These are phyloP conservation scores for Phialophora verrucosa DNA, from an alignment of 2,329 filamentous ascomycete genomes.

Conservation along the genomic window DNA sequence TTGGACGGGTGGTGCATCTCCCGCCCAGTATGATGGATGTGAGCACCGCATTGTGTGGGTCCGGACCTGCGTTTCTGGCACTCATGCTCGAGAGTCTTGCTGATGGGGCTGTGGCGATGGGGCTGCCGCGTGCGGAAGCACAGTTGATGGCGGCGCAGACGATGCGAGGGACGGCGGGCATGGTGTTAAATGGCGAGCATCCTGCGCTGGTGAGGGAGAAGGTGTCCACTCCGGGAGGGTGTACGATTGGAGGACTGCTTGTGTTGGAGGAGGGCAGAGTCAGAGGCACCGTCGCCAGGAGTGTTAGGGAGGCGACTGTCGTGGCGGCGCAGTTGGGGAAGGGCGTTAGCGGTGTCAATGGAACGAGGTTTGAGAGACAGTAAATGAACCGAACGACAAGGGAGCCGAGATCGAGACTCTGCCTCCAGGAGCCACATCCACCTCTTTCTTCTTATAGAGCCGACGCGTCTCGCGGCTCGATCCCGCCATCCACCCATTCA, in stretches of 20 bases:
- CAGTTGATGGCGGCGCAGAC: slow-evolving; percentile 68
- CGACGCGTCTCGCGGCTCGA: background rate
- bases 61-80: slow-evolving; percentile 66
- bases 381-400: slow-evolving; percentile 1
- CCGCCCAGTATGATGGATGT: slow-evolving; percentile 40
- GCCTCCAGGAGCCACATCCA: slow-evolving; percentile 9
- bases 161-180: slow-evolving; percentile 63
- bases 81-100: slow-evolving; percentile 65
- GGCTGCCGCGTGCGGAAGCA: slow-evolving; percentile 63
- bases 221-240: slow-evolving; percentile 66
- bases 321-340: slow-evolving; percentile 60
- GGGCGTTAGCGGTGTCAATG: slow-evolving; percentile 39
- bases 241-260: slow-evolving; percentile 66
- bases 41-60: slow-evolving; percentile 50
- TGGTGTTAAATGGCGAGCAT: slow-evolving; percentile 65
- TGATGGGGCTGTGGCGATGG: slow-evolving; percentile 68
- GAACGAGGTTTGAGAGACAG: slow-evolving; percentile 36
- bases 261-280: slow-evolving; percentile 80
- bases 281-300: slow-evolving; percentile 70
- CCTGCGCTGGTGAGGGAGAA: slow-evolving; percentile 66
- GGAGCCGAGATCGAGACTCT: slow-evolving; percentile 6
- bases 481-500: background rate
- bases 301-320: slow-evolving; percentile 65
- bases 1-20: slow-evolving; percentile 45
- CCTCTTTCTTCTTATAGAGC: background rate